Percentiles rank a stretch among this genome's conserved stretches.
phyloP scores from a whole-genome alignment of 208 protist species.

The Leishmania arabica region DNA sequence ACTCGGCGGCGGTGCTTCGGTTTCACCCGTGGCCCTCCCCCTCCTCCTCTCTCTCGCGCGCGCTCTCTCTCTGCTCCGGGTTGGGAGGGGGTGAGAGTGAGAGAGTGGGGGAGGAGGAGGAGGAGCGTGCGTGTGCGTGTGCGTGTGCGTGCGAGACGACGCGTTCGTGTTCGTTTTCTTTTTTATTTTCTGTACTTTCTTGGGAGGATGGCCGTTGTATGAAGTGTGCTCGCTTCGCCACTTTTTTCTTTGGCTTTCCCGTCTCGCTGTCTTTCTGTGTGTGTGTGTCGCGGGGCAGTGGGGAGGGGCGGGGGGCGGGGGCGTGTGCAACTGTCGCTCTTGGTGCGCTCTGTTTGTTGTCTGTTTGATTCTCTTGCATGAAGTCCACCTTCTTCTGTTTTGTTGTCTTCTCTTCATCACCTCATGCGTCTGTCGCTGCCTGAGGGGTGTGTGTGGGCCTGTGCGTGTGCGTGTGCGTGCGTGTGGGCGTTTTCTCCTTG shows the following conservation, averaged over 20 bases:
- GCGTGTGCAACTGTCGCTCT: not conserved
- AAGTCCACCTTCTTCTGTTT: not conserved
- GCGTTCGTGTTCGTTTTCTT: not conserved
- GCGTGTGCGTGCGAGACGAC: not conserved
- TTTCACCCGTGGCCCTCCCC: not conserved
- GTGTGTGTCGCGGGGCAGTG: not conserved
- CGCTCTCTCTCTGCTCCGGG: not conserved
- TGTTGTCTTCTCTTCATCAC: not conserved
- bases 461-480: not conserved
- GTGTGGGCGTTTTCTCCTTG: not conserved
- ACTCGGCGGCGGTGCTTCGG: not conserved
- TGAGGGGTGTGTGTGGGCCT: too few species aligned
- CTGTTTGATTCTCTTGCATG: not conserved
- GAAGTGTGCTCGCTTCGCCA: not conserved
- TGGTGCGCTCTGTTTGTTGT: slow-evolving; percentile 7
- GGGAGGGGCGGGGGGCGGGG: too few species aligned
- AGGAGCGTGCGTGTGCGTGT: not conserved
- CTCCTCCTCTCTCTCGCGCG: too few species aligned
- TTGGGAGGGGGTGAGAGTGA: not conserved
- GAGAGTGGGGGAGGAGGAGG: not conserved
- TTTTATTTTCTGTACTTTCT: not conserved
- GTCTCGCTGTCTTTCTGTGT: not conserved
- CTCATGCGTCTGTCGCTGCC: not conserved
- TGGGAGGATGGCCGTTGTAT: not conserved
- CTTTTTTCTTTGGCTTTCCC: not conserved